phyloP scores from a whole-genome alignment of 768 basidiomycete species.

The Suillus bovinus region DNA sequence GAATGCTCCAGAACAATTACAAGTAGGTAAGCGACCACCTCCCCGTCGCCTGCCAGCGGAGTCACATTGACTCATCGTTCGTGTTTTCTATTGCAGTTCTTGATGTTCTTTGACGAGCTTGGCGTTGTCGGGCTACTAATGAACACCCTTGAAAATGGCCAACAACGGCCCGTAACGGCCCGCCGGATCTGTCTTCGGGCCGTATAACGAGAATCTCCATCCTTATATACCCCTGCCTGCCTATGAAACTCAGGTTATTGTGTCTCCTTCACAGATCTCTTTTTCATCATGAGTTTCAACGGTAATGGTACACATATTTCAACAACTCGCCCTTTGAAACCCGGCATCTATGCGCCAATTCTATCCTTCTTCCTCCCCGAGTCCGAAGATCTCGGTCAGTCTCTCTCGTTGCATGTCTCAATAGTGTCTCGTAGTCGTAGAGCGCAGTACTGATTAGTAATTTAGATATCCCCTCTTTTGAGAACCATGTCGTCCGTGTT shows the following conservation, averaged over 20 bases:
- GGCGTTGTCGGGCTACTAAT: background rate
- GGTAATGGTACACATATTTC: slow-evolving; percentile 15
- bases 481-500: slow-evolving; percentile 62
- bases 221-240: slow-evolving; percentile 16
- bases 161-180: slow-evolving; percentile 7
- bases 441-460: slow-evolving; percentile 11
- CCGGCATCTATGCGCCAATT: slow-evolving; percentile 85
- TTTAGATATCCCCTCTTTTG: slow-evolving; percentile 64
- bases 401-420: slow-evolving; percentile 15
- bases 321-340: slow-evolving; percentile 54
- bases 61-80: background rate
- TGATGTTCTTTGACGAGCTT: slow-evolving; percentile 3
- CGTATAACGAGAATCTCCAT: slow-evolving; percentile 6
- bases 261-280: background rate
- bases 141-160: slow-evolving; percentile 3
- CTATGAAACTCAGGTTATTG: slow-evolving; percentile 4
- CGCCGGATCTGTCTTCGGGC: slow-evolving; percentile 3
- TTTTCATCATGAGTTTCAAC: slow-evolving; percentile 39
- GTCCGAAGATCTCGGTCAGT: slow-evolving; percentile 81
- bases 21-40: background rate
- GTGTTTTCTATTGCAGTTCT: background rate
- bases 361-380: slow-evolving; percentile 79
- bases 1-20: background rate
- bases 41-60: background rate
- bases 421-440: slow-evolving; percentile 18